Evolutionary conservation across 176 grass and related monocot genomes (phyloP).

Genomic region (Dendrocalamus sinicus): DNA sequence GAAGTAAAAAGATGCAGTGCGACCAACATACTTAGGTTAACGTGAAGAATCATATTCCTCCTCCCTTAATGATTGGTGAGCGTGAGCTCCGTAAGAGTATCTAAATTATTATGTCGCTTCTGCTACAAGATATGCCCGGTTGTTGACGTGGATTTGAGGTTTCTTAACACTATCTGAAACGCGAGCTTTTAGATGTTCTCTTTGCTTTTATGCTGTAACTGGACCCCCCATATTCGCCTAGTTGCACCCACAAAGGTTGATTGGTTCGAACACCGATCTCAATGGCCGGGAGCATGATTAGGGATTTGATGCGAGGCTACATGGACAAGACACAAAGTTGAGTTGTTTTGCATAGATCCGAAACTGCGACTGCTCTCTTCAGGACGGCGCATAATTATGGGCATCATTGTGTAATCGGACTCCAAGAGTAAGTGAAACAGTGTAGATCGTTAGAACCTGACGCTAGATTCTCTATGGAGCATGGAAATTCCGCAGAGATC

Average conservation of each 20-base stretch:
- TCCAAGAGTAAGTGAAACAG: background rate
- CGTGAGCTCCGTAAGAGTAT: background rate
- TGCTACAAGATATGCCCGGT: constrained; percentile 9
- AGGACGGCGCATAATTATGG: background rate
- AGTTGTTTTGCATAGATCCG: constrained; percentile 8
- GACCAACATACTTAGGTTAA: background rate
- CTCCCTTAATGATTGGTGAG: background rate
- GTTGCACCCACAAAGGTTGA: background rate
- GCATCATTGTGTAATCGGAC: background rate
- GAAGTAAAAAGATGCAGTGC: background rate
- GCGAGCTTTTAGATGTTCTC: constrained; percentile 19
- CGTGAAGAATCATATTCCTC: constrained; percentile 32
- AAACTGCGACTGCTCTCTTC: background rate
- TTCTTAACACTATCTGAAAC: constrained; percentile 9
- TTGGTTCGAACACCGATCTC: background rate
- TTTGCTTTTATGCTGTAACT: constrained; percentile 20
- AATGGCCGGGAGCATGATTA: background rate
- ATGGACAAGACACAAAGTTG: background rate
- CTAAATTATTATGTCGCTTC: background rate
- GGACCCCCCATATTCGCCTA: background rate
- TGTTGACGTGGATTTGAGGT: background rate
- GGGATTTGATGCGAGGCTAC: background rate
- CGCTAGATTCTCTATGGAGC: no score
- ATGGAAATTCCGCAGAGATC: no score
- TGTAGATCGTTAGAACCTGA: background rate